phyloP scores from a whole-genome alignment of 305 asterid genomes.

The Coffea humblotiana region DNA sequence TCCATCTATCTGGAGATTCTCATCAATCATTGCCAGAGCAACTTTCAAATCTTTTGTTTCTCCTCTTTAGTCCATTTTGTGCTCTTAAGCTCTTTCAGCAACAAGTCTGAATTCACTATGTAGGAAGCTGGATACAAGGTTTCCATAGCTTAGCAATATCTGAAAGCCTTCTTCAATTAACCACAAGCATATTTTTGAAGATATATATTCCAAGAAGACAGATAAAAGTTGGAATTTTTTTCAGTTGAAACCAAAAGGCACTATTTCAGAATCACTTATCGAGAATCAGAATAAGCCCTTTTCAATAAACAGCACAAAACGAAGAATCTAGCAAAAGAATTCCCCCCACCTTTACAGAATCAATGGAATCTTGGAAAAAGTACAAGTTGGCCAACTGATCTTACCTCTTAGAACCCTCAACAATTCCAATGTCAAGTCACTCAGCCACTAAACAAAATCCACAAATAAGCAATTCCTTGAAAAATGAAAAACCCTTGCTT shows the following conservation, averaged over 20 bases:
- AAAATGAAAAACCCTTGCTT: background rate
- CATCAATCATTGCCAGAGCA: slow-evolving; percentile 73
- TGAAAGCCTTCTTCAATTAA: slow-evolving; percentile 2
- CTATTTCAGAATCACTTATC: slow-evolving; percentile 31
- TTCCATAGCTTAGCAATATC: slow-evolving; percentile 35
- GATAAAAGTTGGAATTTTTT: slow-evolving; percentile 26
- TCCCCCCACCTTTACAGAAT: slow-evolving; percentile 22
- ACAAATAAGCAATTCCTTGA: background rate
- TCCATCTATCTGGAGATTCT: slow-evolving; percentile 80
- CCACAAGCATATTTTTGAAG: background rate
- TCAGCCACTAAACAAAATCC: background rate
- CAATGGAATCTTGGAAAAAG: slow-evolving; percentile 26
- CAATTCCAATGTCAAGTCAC: background rate
- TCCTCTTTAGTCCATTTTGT: slow-evolving; percentile 73
- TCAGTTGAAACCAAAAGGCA: slow-evolving; percentile 28
- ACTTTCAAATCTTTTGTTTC: slow-evolving; percentile 75
- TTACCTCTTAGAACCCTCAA: slow-evolving; percentile 1
- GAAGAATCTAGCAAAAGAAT: slow-evolving; percentile 29
- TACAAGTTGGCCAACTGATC: slow-evolving; percentile 11
- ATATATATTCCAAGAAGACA: slow-evolving; percentile 11
- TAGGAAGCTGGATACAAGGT: slow-evolving; percentile 39
- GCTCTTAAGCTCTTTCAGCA: slow-evolving; percentile 34
- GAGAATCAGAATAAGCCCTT: slow-evolving; percentile 44
- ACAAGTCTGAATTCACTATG: slow-evolving; percentile 36
- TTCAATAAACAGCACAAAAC: slow-evolving; percentile 22